Evolutionary conservation across 2,329 filamentous ascomycete species (phyloP).

Genomic region (Talaromyces atroroseus): DNA sequence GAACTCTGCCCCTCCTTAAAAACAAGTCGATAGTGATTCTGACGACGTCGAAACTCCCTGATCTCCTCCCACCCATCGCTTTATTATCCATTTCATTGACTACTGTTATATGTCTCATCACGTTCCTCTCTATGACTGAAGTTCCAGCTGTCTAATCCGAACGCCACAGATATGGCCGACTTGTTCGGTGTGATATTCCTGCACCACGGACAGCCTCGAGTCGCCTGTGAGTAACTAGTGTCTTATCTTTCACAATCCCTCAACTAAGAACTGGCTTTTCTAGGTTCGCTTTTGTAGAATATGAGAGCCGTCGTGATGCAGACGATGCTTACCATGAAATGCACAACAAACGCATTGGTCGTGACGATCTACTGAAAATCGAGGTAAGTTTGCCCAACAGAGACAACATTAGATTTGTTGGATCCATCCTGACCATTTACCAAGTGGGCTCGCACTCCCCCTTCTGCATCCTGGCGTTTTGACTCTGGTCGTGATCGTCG

Average conservation of each 20-base stretch:
- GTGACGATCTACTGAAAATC: conserved; percentile 94
- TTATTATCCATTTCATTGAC: conserved; percentile 11
- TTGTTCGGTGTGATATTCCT: conserved; percentile 97
- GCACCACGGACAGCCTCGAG: conserved; percentile 89
- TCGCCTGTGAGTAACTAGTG: conserved; percentile 70
- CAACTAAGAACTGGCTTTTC: not conserved
- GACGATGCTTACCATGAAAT: conserved; percentile 99
- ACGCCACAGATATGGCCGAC: conserved; percentile 76
- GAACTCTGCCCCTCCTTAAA: not conserved
- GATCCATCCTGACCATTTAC: conserved; percentile 16
- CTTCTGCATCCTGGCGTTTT: conserved; percentile 97
- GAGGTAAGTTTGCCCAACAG: conserved; percentile 58
- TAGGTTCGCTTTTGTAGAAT: conserved; percentile 97
- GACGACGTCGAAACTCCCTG: conserved; percentile 14
- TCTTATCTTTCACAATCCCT: conserved; percentile 18
- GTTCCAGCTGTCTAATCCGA: conserved; percentile 31
- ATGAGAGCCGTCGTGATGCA: conserved; percentile 95
- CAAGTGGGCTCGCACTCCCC: conserved; percentile 96
- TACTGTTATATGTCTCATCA: conserved; percentile 10
- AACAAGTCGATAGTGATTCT: conserved; percentile 10
- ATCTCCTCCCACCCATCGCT: conserved; percentile 14
- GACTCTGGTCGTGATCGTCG: conserved; percentile 76
- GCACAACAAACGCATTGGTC: conserved; percentile 97
- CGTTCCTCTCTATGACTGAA: not conserved
- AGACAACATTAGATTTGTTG: not conserved